A percentile compares a stretch with the other conserved stretches of the same genome.
These are phyloP conservation scores for Pythium folliculosum DNA, from an alignment of 352 stramenopile species.

Conservation along the genomic window DNA sequence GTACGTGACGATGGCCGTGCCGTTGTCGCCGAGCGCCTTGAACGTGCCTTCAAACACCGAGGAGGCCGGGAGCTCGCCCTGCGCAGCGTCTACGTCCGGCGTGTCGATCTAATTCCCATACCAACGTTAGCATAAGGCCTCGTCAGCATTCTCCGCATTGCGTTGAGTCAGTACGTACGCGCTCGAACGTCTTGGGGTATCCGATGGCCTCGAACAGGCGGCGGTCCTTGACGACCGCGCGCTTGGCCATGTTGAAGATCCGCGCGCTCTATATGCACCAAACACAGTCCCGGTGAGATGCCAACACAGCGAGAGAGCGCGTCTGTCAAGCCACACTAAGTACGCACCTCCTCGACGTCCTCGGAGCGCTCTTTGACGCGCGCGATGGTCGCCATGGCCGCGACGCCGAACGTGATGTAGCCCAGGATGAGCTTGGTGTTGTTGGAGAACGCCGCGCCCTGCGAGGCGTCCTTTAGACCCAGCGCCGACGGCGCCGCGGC, in stretches of 20 bases:
- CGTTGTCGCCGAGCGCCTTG: constrained; percentile 58
- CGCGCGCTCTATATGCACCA: constrained; percentile 39
- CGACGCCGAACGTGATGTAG: constrained; percentile 61
- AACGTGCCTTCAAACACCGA: constrained; percentile 44
- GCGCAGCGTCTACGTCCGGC: constrained; percentile 1
- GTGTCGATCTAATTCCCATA: constrained; percentile 9
- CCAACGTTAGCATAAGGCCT: too few species aligned
- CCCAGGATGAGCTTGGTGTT: constrained; percentile 56
- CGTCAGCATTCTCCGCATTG: too few species aligned
- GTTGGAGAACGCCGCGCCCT: constrained; percentile 35
- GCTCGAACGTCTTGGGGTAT: constrained; percentile 74
- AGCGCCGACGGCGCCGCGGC: constrained; percentile 25
- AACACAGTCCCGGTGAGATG: background rate
- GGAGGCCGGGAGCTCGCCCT: constrained; percentile 1
- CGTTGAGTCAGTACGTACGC: constrained; percentile 13
- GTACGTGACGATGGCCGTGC: constrained; percentile 50
- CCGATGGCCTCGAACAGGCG: constrained; percentile 72
- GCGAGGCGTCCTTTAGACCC: constrained; percentile 47
- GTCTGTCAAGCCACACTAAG: too few species aligned
- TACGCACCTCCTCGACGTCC: constrained; percentile 44
- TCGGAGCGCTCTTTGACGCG: constrained; percentile 60
- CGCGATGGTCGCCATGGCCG: constrained; percentile 55
- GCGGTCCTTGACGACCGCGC: constrained; percentile 70
- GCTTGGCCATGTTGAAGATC: constrained; percentile 78
- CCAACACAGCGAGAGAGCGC: too few species aligned